Evolutionary conservation across 176 grass and related monocot species (phyloP).

Genomic region (Eragrostis curvula): DNA sequence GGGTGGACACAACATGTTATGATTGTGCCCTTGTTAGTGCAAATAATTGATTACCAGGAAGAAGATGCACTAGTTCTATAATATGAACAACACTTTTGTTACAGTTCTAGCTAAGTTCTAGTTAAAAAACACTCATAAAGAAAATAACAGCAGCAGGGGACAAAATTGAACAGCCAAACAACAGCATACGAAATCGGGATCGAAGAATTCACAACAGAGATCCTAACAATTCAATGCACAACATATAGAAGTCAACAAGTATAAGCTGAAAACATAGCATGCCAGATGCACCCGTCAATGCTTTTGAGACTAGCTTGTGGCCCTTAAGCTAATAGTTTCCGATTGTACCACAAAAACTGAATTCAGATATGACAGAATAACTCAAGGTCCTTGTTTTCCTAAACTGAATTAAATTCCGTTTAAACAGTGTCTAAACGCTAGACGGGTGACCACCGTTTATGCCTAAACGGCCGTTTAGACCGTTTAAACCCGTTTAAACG

Average conservation of each 20-base stretch:
- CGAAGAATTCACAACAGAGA: not conserved
- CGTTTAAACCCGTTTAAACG: too few relatives aligned
- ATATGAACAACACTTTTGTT: not conserved
- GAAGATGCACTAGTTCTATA: constrained; percentile 16
- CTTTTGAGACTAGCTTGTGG: not conserved
- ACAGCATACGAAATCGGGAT: constrained; percentile 3
- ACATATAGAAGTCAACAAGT: not conserved
- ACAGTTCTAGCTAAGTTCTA: not conserved
- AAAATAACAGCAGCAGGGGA: not conserved
- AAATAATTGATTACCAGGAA: constrained; percentile 21
- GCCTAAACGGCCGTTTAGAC: too few relatives aligned
- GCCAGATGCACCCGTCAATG: not conserved
- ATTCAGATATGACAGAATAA: constrained; percentile 17
- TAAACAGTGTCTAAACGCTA: too few relatives aligned
- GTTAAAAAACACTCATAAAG: not conserved
- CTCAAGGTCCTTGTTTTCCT: too few relatives aligned
- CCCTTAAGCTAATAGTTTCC: not conserved
- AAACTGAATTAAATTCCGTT: too few relatives aligned
- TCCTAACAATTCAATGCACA: constrained; percentile 4
- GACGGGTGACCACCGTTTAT: too few relatives aligned
- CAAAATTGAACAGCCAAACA: not conserved
- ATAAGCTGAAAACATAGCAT: not conserved
- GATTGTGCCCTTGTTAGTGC: constrained; percentile 32
- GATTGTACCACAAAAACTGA: not conserved
- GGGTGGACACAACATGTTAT: constrained; percentile 31